Evolutionary conservation across 2,329 filamentous ascomycete species (phyloP).

Genomic region (Aspergillus sp.): DNA sequence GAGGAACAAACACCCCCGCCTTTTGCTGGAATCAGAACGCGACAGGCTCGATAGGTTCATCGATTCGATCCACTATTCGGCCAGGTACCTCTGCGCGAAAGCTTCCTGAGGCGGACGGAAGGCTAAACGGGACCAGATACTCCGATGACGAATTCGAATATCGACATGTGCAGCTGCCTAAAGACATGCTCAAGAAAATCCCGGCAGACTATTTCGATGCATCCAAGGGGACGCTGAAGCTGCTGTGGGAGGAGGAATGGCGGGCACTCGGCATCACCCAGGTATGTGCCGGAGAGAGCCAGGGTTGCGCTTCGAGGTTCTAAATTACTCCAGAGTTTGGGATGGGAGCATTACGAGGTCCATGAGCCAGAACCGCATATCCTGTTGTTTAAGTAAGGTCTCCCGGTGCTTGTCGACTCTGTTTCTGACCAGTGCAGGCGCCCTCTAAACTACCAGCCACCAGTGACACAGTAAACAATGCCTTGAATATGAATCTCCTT

Average conservation of each 20-base stretch:
- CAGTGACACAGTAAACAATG: constrained; percentile 31
- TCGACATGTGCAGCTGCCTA: constrained; percentile 92
- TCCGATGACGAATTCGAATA: constrained; percentile 91
- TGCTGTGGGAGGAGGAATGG: constrained; percentile 98
- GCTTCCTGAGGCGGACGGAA: no score
- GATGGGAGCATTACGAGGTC: constrained; percentile 99
- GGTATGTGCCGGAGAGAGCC: no score
- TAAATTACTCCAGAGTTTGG: constrained; percentile 62
- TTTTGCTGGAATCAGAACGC: constrained; percentile 70
- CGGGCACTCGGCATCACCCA: constrained; percentile 93
- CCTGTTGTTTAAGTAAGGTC: constrained; percentile 86
- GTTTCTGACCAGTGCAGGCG: constrained; percentile 45
- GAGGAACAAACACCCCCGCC: constrained; percentile 77
- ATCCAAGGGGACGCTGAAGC: constrained; percentile 81
- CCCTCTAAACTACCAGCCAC: constrained; percentile 74
- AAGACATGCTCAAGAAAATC: constrained; percentile 95
- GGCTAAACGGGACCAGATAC: constrained; percentile 54
- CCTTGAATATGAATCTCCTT: not conserved
- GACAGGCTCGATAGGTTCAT: constrained; percentile 81
- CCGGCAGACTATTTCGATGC: constrained; percentile 90
- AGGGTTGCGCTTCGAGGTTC: no score
- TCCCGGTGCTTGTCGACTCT: constrained; percentile 14
- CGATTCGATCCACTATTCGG: constrained; percentile 90
- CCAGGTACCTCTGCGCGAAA: no score
- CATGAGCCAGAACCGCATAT: constrained; percentile 98